Evolutionary conservation across 768 basidiomycete genomes (phyloP), one percentile per base, ranked within the genome.

Genomic region (Fomitopsis serialis): DNA sequence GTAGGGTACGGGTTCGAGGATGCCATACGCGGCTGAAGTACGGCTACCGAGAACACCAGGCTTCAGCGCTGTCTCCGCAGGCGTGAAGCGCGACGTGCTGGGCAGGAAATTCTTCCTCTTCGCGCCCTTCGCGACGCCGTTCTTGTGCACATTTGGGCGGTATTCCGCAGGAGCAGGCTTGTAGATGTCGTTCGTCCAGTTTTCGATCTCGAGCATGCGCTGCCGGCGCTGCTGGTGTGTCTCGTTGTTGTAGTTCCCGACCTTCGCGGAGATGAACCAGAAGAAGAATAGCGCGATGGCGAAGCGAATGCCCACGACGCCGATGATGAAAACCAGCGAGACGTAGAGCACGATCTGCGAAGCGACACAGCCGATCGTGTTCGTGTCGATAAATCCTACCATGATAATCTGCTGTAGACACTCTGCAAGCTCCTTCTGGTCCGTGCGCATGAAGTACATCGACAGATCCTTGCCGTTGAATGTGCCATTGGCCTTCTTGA

Each of bases 221-320:
- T 84, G 82, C 85, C 92, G 92, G 13, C 95, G 82, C 66, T 98
- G 82, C 66, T 91, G 86, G 66, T 94, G 92, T 15, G 92, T 92
- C 72, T 99, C 97, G 36, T 82, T 79, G 57, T 89, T 87, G 78
- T 96, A 98, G 58, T 90, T 88, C 45, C 97, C 97, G 40, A 99
- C 77, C 63, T 84, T 84, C 86, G 90, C 93, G n/a, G 89, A 92
- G 68, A 91, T 88, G 80, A 98, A 98, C 97, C 97, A 99, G 23
- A 89, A 80, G 71, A 98, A 99, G 67, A 96, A 77, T 65, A 97
- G 90, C 45, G 97, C 97, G 93, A 98, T 96, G 61, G 80, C 75
- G 73, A 98, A 99, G 34, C 93, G 90, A 68, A 97, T 93, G 50
- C 82, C 78, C 58, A 98, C 96, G 56, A 98, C 96, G 55, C 96